Percentiles rank a stretch among this genome's conserved stretches.
Evolutionary conservation across 1,284 basidiomycete species (phyloP).

Genomic region (Melampsora americana): DNA sequence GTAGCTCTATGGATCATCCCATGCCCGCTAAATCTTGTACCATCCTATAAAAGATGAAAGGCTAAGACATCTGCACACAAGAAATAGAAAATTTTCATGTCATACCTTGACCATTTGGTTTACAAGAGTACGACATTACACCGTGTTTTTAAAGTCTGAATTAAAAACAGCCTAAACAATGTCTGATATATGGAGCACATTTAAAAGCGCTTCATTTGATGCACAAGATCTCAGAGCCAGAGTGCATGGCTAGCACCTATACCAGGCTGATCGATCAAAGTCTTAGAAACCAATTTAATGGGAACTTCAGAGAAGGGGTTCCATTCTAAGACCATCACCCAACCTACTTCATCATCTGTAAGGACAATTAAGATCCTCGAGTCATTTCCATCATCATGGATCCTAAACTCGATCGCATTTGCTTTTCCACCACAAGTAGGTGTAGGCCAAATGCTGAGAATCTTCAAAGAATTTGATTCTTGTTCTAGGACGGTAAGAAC

Average conservation of each 20-base stretch:
- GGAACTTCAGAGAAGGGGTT: slow-evolving; percentile 11
- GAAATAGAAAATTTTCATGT: no score
- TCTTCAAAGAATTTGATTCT: background rate
- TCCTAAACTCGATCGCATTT: slow-evolving; percentile 51
- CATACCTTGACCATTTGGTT: no score
- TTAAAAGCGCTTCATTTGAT: no score
- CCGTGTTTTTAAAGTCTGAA: no score
- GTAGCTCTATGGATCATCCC: no score
- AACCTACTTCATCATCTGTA: slow-evolving; percentile 51
- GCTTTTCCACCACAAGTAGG: slow-evolving; percentile 51
- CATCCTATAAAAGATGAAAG: no score
- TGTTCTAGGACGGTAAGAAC: slow-evolving; percentile 47
- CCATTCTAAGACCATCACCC: slow-evolving; percentile 48
- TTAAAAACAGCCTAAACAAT: no score
- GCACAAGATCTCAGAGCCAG: slow-evolving; percentile 46
- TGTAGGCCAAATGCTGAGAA: slow-evolving; percentile 46
- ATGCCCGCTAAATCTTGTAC: no score
- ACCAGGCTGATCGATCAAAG: slow-evolving; percentile 46
- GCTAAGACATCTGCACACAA: no score
- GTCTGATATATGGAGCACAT: no score
- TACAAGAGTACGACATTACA: no score
- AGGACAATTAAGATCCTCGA: slow-evolving; percentile 44
- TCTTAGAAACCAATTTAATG: slow-evolving; percentile 40
- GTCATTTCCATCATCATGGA: slow-evolving; percentile 9
- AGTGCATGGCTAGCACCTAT: slow-evolving; percentile 51